Conservation (phyloP, 2,329 filamentous ascomycete species). For the Penicillium fuscoglaucum region DNA sequence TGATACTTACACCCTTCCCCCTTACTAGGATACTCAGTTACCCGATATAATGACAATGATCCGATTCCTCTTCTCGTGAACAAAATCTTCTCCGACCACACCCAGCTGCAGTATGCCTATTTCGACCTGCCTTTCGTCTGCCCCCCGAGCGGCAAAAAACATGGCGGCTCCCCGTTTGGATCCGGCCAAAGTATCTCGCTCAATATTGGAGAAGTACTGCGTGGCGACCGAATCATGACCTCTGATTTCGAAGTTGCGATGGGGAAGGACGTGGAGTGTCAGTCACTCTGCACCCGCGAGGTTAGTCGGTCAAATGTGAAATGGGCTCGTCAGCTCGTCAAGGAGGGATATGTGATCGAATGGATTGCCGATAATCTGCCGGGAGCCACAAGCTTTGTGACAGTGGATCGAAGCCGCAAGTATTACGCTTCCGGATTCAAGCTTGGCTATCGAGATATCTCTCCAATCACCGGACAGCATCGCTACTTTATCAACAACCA, state of each 20-base stretch:
- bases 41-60: constrained; percentile 74
- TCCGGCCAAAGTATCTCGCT: constrained; percentile 76
- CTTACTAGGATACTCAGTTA: constrained; percentile 72
- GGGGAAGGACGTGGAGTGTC: constrained; percentile 72
- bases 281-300: constrained; percentile 68
- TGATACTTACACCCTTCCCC: constrained; percentile 15
- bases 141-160: constrained; percentile 68
- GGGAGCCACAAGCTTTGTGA: constrained; percentile 84
- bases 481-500: constrained; percentile 84
- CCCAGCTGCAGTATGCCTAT: constrained; percentile 88
- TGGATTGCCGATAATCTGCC: constrained; percentile 94
- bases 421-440: constrained; percentile 92
- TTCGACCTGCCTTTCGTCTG: constrained; percentile 86
- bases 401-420: constrained; percentile 77
- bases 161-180: constrained; percentile 66
- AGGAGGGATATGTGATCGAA: constrained; percentile 79
- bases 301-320: constrained; percentile 65
- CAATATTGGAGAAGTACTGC: constrained; percentile 83
- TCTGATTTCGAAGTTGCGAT: constrained; percentile 82
- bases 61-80: constrained; percentile 83
- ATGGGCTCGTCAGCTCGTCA: constrained; percentile 70
- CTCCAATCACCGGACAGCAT: constrained; percentile 58
- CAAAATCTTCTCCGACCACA: constrained; percentile 87
- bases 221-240: constrained; percentile 79
- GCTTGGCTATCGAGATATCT: constrained; percentile 72